Evolutionary conservation across 75 land plant genomes (phyloP).

Genomic region (Pinus tabuliformis): DNA sequence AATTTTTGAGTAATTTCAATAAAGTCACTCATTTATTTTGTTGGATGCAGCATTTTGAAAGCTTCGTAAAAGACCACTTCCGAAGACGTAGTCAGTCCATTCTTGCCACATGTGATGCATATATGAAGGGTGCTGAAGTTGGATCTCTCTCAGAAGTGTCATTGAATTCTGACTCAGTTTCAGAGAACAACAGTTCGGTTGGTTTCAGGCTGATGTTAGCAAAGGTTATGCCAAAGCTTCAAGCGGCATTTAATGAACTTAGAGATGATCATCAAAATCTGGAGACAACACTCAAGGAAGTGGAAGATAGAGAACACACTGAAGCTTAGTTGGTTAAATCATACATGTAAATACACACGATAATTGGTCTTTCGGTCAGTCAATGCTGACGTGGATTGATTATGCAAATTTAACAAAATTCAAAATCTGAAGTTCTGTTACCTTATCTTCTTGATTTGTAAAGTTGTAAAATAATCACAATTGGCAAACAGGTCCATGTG

Average conservation of each 20-base stretch:
- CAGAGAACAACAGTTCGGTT: slow-evolving; percentile 60
- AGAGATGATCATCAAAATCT: slow-evolving; percentile 47
- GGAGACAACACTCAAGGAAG: neutral
- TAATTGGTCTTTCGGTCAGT: neutral
- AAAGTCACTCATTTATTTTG: neutral
- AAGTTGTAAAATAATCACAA: slow-evolving; percentile 3
- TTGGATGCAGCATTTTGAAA: slow-evolving; percentile 73
- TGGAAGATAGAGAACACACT: neutral
- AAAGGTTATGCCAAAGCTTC: slow-evolving; percentile 69
- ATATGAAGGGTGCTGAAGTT: slow-evolving; percentile 60
- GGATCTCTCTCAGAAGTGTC: slow-evolving; percentile 27
- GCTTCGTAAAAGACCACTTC: slow-evolving; percentile 70
- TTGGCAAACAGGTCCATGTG: neutral
- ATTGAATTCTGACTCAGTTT: neutral
- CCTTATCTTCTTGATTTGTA: slow-evolving; percentile 2
- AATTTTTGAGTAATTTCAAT: neutral
- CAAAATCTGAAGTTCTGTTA: neutral
- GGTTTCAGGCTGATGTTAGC: slow-evolving; percentile 89
- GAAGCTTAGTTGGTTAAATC: neutral
- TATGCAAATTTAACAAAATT: neutral
- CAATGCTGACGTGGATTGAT: neutral
- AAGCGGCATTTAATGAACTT: slow-evolving; percentile 50
- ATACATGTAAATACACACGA: neutral
- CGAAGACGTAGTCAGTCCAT: slow-evolving; percentile 41
- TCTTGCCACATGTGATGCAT: slow-evolving; percentile 58